Evolutionary conservation across 495 filamentous ascomycete species (phyloP), one percentile per base, ranked within the genome.

Genomic region (Aspergillus bridgeri): DNA sequence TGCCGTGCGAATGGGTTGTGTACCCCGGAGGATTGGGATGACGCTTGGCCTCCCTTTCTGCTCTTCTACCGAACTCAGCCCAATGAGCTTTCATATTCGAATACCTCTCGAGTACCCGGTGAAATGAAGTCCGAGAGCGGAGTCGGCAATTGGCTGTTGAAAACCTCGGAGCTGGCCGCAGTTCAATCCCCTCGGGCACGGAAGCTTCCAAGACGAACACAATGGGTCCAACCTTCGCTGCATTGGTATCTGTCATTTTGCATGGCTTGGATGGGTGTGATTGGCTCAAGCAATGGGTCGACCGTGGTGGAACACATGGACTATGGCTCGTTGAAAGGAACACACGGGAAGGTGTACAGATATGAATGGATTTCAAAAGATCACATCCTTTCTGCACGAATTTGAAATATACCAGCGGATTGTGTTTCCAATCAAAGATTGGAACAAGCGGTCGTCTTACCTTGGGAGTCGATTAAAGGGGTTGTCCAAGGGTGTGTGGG

Each of bases 1-100:
- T 64, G 53, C 42, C 52, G 29, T 51, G 46, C 49, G 53, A 57
- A 56, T 56, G 42, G 45, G 46, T 13, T 22, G 49, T 22, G 22
- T 20, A 38, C 18, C 1, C 25, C 18, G 18, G 8, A 47, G 22
- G 38, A 46, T 46, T 20, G 38, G 11, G 38, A 51, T 42, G 52
- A 44, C 29, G 38, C 44, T 42, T 56, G 45, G 38, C 33, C 42
- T 20, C 18, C 29, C 29, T 21, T 20, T 8, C 20, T 24, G 58
- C 24, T 42, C 24, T 45, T 44, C 43, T 18, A 44, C 51, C 33
- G 42, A 50, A 18, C 43, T 44, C 52, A 20, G 38, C n/a, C 42
- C 46, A 42, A 23, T 46, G 53, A 60, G 22, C 21, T 45, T 43
- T 29, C 46, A 47, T 46, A 38, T 38, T 42, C 25, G 58, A 55